These are phyloP conservation scores for Prosopis cineraria DNA, from an alignment of 306 rosid genomes.

Conservation along the genomic window DNA sequence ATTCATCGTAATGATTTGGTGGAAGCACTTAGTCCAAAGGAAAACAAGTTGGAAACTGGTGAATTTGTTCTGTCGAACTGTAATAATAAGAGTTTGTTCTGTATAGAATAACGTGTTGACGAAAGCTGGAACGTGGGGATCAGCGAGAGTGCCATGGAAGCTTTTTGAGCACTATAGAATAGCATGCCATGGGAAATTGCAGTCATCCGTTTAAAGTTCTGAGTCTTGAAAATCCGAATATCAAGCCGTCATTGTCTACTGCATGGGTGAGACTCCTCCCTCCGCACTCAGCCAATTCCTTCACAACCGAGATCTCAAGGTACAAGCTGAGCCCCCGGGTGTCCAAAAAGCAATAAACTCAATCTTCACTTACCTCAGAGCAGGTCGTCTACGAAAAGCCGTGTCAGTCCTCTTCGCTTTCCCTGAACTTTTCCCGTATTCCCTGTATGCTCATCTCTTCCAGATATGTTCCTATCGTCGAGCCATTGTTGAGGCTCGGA, in stretches of 20 bases:
- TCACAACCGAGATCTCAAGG: conserved; percentile 24
- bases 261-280: conserved; percentile 35
- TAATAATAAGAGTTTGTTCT: not conserved
- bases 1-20: no score
- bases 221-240: not conserved
- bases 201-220: not conserved
- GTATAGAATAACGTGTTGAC: not conserved
- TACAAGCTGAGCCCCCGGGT: conserved; percentile 26
- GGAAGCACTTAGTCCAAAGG: no score
- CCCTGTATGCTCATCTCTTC: conserved; percentile 65
- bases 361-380: conserved; percentile 43
- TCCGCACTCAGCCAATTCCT: conserved; percentile 49
- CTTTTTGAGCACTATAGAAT: not conserved
- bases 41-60: no score
- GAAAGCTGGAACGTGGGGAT: not conserved
- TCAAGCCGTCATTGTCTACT: not conserved
- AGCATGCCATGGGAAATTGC: not conserved
- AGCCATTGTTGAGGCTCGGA: conserved; percentile 55
- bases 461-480: conserved; percentile 52
- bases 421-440: conserved; percentile 46
- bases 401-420: conserved; percentile 51
- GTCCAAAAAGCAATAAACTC: conserved; percentile 28
- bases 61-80: no score
- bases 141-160: not conserved
- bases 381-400: conserved; percentile 51